These are phyloP conservation scores for Asterella californica DNA, from an alignment of 225 moss, liverwort and hornwort genomes.

Conservation along the genomic window DNA sequence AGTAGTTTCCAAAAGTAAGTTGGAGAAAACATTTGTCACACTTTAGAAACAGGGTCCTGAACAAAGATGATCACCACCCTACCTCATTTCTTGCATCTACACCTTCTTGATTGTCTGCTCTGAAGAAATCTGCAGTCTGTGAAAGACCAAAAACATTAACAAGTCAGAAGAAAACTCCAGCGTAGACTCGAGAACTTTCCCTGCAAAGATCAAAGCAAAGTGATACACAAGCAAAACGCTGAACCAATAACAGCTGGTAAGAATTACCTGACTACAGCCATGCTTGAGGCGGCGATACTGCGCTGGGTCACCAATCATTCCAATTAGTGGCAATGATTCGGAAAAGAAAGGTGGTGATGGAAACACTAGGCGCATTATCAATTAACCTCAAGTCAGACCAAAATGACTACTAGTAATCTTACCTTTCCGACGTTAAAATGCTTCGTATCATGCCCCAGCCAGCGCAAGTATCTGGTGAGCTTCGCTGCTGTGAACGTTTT, in stretches of 20 bases:
- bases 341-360: not conserved
- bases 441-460: slow-evolving; percentile 99
- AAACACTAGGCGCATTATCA: not conserved
- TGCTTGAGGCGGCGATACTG: slow-evolving; percentile 96
- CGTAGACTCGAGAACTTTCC: not conserved
- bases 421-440: slow-evolving; percentile 99
- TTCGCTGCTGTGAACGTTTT: slow-evolving; percentile 99
- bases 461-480: slow-evolving; percentile 96
- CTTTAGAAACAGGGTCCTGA: not conserved
- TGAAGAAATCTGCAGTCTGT: slow-evolving; percentile 94
- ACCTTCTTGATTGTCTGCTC: slow-evolving; percentile 93
- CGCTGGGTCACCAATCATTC: slow-evolving; percentile 13
- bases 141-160: not conserved
- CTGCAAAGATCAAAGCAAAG: no score
- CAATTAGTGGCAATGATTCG: not conserved
- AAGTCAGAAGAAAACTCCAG: not conserved
- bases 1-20: not conserved
- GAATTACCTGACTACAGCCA: slow-evolving; percentile 78
- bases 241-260: not conserved
- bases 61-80: not conserved
- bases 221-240: not conserved
- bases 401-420: not conserved
- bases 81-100: slow-evolving; percentile 98
- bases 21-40: not conserved
- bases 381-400: not conserved